Percentiles rank a stretch among this genome's conserved stretches.
phyloP scores from a whole-genome alignment of 2,329 filamentous ascomycete species.

The Epichloe sylvatica region DNA sequence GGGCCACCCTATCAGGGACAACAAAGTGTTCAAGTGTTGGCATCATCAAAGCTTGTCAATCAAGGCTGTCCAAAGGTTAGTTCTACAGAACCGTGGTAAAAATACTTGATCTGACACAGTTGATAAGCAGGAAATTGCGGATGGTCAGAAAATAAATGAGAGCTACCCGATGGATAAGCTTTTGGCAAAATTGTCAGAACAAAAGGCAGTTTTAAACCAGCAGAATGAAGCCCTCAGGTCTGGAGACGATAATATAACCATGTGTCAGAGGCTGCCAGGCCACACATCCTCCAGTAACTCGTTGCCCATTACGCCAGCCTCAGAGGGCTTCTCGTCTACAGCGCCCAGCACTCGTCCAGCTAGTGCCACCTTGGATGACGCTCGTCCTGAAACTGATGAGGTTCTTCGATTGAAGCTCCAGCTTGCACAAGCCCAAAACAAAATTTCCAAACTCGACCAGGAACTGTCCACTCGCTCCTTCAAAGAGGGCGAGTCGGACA shows the following conservation, averaged over 20 bases:
- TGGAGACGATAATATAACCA: conserved; percentile 20
- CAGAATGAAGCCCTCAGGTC: conserved; percentile 41
- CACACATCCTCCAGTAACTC: conserved; percentile 42
- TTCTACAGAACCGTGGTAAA: background rate
- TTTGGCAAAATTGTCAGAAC: conserved; percentile 59
- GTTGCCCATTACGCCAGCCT: conserved; percentile 48
- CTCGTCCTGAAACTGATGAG: conserved; percentile 36
- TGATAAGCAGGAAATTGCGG: conserved; percentile 27
- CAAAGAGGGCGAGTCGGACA: conserved; percentile 34
- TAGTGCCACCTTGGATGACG: conserved; percentile 34
- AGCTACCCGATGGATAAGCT: conserved; percentile 54
- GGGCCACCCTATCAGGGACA: conserved; percentile 16
- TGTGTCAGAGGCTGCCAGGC: conserved; percentile 24
- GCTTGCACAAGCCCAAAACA: conserved; percentile 54
- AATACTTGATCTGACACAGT: conserved; percentile 5
- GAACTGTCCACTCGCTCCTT: conserved; percentile 51
- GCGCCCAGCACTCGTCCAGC: conserved; percentile 38
- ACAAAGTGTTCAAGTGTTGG: conserved; percentile 32
- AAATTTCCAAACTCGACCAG: conserved; percentile 57
- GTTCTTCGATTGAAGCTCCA: conserved; percentile 55
- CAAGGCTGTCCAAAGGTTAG: conserved; percentile 39
- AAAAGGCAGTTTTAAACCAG: conserved; percentile 45
- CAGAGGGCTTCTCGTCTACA: conserved; percentile 36
- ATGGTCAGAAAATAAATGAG: conserved; percentile 19
- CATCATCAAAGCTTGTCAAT: conserved; percentile 41